These are phyloP conservation scores for Clonostachys byssicola DNA, from an alignment of 2,329 filamentous ascomycete genomes.

Conservation along the genomic window DNA sequence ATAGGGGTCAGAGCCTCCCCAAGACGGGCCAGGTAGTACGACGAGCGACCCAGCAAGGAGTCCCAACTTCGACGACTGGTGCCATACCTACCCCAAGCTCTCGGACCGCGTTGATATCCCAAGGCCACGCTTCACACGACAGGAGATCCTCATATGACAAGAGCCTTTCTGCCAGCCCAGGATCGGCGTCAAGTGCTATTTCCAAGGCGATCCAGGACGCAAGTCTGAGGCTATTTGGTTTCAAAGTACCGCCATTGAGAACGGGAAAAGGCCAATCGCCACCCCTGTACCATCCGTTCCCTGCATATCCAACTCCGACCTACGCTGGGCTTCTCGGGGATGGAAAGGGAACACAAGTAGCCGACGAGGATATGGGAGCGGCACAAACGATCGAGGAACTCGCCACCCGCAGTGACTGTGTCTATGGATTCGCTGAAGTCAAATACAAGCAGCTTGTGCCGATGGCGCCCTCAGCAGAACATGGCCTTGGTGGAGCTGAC, in stretches of 20 bases:
- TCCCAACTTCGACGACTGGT: slow-evolving; percentile 64
- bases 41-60: slow-evolving; percentile 73
- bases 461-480: slow-evolving; percentile 72
- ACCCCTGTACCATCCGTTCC: slow-evolving; percentile 77
- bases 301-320: slow-evolving; percentile 69
- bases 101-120: slow-evolving; percentile 69
- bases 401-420: slow-evolving; percentile 89
- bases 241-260: slow-evolving; percentile 64
- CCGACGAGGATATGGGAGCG: slow-evolving; percentile 75
- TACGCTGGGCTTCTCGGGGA: slow-evolving; percentile 63
- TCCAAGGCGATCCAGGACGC: slow-evolving; percentile 94
- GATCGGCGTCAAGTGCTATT: slow-evolving; percentile 82
- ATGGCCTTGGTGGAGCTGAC: slow-evolving; percentile 61
- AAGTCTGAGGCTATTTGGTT: slow-evolving; percentile 69
- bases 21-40: slow-evolving; percentile 64
- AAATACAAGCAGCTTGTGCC: slow-evolving; percentile 98
- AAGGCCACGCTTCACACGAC: slow-evolving; percentile 67
- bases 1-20: slow-evolving; percentile 41
- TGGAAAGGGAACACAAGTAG: slow-evolving; percentile 47
- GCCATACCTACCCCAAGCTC: slow-evolving; percentile 56
- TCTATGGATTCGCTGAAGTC: slow-evolving; percentile 96
- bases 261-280: slow-evolving; percentile 65
- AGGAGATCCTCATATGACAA: slow-evolving; percentile 79
- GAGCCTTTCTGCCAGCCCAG: slow-evolving; percentile 61
- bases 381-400: slow-evolving; percentile 86